These are phyloP conservation scores for Exophiala lecanii-corni DNA, from an alignment of 2,329 filamentous ascomycete species.

Conservation along the genomic window DNA sequence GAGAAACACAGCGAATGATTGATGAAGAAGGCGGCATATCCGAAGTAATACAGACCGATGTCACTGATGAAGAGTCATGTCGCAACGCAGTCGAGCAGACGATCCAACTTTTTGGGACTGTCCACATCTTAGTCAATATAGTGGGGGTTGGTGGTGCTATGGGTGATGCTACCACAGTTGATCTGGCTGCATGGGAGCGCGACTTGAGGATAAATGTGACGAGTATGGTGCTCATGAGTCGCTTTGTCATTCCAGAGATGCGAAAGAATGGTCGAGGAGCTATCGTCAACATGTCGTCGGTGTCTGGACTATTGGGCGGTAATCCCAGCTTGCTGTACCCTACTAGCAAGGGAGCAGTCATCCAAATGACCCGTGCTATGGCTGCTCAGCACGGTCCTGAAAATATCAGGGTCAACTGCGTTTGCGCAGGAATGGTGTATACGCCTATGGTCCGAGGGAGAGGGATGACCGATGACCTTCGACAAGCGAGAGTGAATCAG, in stretches of 20 bases:
- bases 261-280: conserved; percentile 31
- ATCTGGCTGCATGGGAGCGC: conserved; percentile 31
- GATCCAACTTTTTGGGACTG: conserved; percentile 7
- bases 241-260: conserved; percentile 33
- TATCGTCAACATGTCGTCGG: conserved; percentile 37
- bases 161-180: conserved; percentile 29
- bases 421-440: conserved; percentile 40
- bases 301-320: conserved; percentile 31
- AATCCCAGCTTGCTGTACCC: conserved; percentile 32
- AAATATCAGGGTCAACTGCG: conserved; percentile 48
- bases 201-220: conserved; percentile 35
- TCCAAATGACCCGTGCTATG: conserved; percentile 52
- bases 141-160: conserved; percentile 34
- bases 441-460: conserved; percentile 27
- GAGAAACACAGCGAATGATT: not conserved
- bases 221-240: conserved; percentile 35
- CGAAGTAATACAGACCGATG: conserved; percentile 3
- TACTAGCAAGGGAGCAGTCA: conserved; percentile 36
- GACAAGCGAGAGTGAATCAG: conserved; percentile 26
- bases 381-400: conserved; percentile 46
- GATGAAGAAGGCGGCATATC: not conserved
- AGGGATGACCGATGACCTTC: conserved; percentile 29
- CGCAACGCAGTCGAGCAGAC: conserved; percentile 5
- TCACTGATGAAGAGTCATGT: conserved; percentile 7
- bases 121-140: conserved; percentile 18